Evolutionary conservation across 768 basidiomycete genomes (phyloP), one percentile per base, ranked within the genome.

Genomic region (Panaeolus cyanescens): DNA sequence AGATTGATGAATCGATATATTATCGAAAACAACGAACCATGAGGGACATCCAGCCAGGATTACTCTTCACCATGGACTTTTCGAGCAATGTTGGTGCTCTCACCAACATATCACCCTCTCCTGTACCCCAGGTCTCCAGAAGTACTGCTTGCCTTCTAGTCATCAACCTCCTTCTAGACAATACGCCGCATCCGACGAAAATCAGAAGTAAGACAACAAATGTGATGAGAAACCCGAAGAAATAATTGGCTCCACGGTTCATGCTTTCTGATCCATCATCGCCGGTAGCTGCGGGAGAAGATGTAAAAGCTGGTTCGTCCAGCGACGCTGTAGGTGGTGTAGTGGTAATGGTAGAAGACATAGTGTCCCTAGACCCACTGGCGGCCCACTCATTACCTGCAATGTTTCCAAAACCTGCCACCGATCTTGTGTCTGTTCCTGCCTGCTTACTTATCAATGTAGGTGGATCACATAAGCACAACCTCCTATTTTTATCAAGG

Each of bases 151-250:
- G 40, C n/a, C 76, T 65, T 32, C 75, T 68, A 36, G 73, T 64
- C 30, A 68, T 54, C 22, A 73, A 62, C 55, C 83, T 70, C 45
- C 82, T 71, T 61, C 85, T 75, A 17, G 83, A 78, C 54, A 79
- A 74, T 15, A 86, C 64, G 7, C 82, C 83, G 55, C 83, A 85
- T 3, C 76, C 80, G 8, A 85, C 72, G 57, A 86, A 85, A 54
- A 86, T 68, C 45, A 85, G 71, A 30, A 86, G 68, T 45, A 84
- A 74, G 1, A 77, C 73, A 60, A 80, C 72, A 64, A 84, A 80
- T 22, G 80, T 76, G 66, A 83, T 78, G 62, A 84, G 78, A 63
- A 84, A 83, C 3, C 83, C 83, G 60, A 83, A 82, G 68, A 83
- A 83, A 67, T 82, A 81, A 63, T 72, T 80, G 20, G 79, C 77